Evolutionary conservation across 1,284 basidiomycete species (phyloP).

Genomic region (Irpex sp.): DNA sequence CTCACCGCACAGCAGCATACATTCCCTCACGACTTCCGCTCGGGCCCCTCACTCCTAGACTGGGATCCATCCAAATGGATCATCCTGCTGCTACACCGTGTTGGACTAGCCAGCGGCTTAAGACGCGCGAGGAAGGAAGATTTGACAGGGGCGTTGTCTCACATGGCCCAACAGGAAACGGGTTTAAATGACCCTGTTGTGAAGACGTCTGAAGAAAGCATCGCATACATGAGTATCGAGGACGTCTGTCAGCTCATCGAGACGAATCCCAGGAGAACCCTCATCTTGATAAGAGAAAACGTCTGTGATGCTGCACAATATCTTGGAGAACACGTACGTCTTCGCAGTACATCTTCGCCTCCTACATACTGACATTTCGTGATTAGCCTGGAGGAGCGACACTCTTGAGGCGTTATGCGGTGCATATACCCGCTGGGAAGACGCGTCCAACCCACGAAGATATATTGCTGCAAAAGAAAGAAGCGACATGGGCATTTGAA

Average conservation of each 20-base stretch:
- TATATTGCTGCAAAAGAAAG: constrained; percentile 21
- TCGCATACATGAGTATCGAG: constrained; percentile 19
- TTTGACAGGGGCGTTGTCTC: constrained; percentile 48
- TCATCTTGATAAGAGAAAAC: constrained; percentile 60
- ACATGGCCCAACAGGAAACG: constrained; percentile 49
- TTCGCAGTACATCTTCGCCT: constrained; percentile 1
- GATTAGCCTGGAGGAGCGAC: constrained; percentile 51
- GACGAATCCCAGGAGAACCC: constrained; percentile 35
- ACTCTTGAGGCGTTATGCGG: constrained; percentile 44
- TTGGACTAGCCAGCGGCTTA: constrained; percentile 51
- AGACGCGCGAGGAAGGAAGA: constrained; percentile 58
- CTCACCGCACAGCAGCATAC: constrained; percentile 50
- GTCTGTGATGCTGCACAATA: constrained; percentile 65
- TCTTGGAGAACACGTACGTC: constrained; percentile 61
- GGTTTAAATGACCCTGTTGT: constrained; percentile 20
- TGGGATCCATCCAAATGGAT: constrained; percentile 87
- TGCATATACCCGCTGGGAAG: constrained; percentile 22
- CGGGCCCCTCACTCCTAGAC: constrained; percentile 54
- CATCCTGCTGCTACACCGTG: constrained; percentile 51
- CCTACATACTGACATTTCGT: constrained; percentile 1
- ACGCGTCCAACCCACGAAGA: constrained; percentile 8
- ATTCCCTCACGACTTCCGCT: constrained; percentile 75
- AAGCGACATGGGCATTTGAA: constrained; percentile 64
- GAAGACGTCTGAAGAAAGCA: not conserved
- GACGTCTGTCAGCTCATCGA: constrained; percentile 27